Evolutionary conservation across 768 basidiomycete genomes (phyloP), one percentile per base, ranked within the genome.

Genomic region (Neoboletus magnificus): DNA sequence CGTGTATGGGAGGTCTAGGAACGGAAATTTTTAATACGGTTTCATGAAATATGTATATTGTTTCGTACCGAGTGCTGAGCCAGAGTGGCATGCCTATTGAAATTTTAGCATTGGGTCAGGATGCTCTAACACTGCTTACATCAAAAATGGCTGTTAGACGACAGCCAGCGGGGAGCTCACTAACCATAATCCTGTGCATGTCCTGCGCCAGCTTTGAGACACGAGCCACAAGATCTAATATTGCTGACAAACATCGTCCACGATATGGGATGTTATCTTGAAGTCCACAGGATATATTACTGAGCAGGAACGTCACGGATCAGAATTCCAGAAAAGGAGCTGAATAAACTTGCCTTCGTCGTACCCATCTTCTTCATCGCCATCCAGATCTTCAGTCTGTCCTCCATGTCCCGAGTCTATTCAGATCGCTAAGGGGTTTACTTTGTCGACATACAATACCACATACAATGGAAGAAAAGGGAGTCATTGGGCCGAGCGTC

Each of bases 331-430:
- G 27, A 36, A 1, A 30, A 48, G 57, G 55, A 61, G 64, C 36
- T 43, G 47, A 22, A 20, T 36, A 36, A n/a, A 51, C 57, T 56
- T 57, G 48, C 87, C 85, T 81, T 93, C 91, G 62, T 94, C 91
- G 60, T 73, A 83, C 13, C 93, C 93, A 68, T 94, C 93, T 0
- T 72, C 82, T 71, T 95, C 91, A 62, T 94, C 91, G 1, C 91
- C 91, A 60, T 92, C 84, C 3, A 73, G 33, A 70, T 97, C 96
- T 58, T 88, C 79, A 0, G 88, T 87, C 72, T 94, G 94, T 15
- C 93, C 94, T 36, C 96, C 96, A 60, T 98, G 96, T 15, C 95
- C 95, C 6, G 93, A 96, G 70, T 92, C 91, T 91, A 45, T 41
- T 22, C 29, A 9, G 1, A 37, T 39, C 13, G 0, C 8, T 43